A percentile compares a stretch with the other conserved stretches of the same genome.
Conservation (phyloP, 2,329 filamentous ascomycete genomes). For the Botrytis deweyae region DNA sequence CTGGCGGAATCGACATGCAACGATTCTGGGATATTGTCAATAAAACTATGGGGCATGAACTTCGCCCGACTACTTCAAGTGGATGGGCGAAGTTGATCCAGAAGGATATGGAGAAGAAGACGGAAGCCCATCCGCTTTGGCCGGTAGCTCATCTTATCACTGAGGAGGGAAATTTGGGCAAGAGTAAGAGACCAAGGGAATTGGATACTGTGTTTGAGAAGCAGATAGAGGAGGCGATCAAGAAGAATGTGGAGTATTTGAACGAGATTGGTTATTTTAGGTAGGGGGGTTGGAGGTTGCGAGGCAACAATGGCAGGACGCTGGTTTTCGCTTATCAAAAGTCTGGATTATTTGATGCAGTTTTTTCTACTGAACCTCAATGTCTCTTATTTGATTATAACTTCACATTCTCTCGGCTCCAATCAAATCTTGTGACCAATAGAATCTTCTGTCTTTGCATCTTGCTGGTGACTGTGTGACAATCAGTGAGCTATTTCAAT, state of each 20-base stretch:
- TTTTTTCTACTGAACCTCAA: background rate
- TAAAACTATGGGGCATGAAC: background rate
- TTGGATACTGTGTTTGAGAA: background rate
- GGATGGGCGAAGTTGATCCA: background rate
- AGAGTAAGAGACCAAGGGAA: background rate
- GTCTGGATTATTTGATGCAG: background rate
- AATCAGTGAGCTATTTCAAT: background rate
- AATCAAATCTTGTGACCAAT: background rate
- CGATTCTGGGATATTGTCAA: conserved; percentile 11
- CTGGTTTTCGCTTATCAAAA: background rate
- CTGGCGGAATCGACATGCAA: background rate
- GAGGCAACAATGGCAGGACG: background rate
- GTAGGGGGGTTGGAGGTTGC: background rate
- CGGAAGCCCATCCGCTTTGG: conserved; percentile 6
- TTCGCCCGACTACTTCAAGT: background rate
- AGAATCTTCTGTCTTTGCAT: background rate
- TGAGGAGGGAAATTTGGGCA: conserved; percentile 4
- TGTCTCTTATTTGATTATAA: background rate
- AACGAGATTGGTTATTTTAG: conserved; percentile 12
- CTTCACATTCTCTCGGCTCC: background rate
- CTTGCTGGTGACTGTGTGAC: background rate
- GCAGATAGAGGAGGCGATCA: conserved; percentile 5
- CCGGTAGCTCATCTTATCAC: conserved; percentile 15
- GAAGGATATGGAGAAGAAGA: conserved; percentile 3
- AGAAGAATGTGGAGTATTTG: conserved; percentile 17